Evolutionary conservation across 768 basidiomycete genomes (phyloP), one percentile per base, ranked within the genome.

Genomic region (Tricholoma terreum): DNA sequence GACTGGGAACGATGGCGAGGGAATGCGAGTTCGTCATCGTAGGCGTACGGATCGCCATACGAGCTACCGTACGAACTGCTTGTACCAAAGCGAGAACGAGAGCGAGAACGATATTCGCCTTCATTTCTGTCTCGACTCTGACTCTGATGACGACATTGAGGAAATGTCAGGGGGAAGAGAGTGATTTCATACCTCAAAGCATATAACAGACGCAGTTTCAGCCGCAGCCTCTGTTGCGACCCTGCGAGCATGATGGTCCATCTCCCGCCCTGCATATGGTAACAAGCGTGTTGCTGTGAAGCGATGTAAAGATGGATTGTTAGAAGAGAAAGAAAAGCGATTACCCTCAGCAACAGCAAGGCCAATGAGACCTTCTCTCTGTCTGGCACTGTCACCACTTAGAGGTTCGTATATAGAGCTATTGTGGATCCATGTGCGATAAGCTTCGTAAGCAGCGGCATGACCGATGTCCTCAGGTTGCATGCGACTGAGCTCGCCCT

Each of bases 371-470:
- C 77, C 84, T 69, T 90, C 88, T 52, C 84, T 71, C 65, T 88
- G 85, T 42, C 83, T 73, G 59, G 84, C 86, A 46, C 72, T 67
- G 62, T 87, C 83, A 8, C 77, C 81, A 53, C 77, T 77, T 4
- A 87, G 62, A 14, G 83, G 81, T 50, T 82, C 80, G 56, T 84
- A 82, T 43, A 86, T 75, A 6, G 71, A 74, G 38, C 69, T 79
- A 61, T 84, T 82, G 62, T 83, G 78, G 51, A 82, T 82, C 83
- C 85, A 86, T 24, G 80, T 79, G 14, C 87, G 79, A 68, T 86
- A 85, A 0, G 88, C 87, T 68, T 90, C 88, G 65, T 89, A 90
- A 2, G 86, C 89, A 9, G 89, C 89, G 4, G 89, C 90, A 61
- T 86, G 81, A 0, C 90, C 90, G 15, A 92, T 78, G 56, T 90